phyloP scores from a whole-genome alignment of 1,284 basidiomycete species.

The Ganoderma lingzhi region DNA sequence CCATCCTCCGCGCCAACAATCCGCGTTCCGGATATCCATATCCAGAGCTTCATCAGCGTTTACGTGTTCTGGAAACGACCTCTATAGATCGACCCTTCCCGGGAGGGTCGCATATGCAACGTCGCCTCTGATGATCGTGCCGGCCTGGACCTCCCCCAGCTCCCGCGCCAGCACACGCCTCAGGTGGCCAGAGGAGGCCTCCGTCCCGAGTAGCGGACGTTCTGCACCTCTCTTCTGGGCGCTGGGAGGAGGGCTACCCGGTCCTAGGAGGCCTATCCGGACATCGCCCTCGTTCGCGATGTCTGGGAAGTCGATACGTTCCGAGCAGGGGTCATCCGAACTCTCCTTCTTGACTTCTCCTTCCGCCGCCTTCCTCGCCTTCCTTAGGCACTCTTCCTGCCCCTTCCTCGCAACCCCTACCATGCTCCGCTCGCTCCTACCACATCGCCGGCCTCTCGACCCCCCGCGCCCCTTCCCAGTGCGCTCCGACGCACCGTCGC shows the following conservation, averaged over 20 bases:
- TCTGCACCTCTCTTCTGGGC: neutral
- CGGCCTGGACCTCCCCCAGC: neutral
- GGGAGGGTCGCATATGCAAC: neutral
- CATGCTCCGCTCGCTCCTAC: neutral
- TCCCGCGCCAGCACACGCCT: neutral
- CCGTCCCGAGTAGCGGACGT: conserved; percentile 16
- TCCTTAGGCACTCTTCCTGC: conserved; percentile 10
- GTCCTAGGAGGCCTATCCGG: conserved; percentile 21
- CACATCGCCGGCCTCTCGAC: neutral
- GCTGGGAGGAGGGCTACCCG: conserved; percentile 8
- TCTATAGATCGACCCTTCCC: conserved; percentile 10
- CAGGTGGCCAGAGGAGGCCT: neutral
- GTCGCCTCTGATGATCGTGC: neutral
- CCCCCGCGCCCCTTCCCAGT: neutral
- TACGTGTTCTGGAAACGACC: conserved; percentile 4
- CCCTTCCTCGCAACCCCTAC: neutral
- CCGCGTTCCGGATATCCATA: neutral
- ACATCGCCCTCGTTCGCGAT: conserved; percentile 17
- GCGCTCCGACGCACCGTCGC: neutral
- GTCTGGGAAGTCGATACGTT: conserved; percentile 16
- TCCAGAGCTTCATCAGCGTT: neutral
- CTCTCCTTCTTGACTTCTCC: conserved; percentile 7
- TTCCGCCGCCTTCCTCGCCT: conserved; percentile 11
- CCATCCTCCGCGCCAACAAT: neutral
- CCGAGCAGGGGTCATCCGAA: conserved; percentile 17